These are phyloP conservation scores for Coemansia sp. DNA, from an alignment of 192 early-diverging fungal genomes.

Conservation along the genomic window DNA sequence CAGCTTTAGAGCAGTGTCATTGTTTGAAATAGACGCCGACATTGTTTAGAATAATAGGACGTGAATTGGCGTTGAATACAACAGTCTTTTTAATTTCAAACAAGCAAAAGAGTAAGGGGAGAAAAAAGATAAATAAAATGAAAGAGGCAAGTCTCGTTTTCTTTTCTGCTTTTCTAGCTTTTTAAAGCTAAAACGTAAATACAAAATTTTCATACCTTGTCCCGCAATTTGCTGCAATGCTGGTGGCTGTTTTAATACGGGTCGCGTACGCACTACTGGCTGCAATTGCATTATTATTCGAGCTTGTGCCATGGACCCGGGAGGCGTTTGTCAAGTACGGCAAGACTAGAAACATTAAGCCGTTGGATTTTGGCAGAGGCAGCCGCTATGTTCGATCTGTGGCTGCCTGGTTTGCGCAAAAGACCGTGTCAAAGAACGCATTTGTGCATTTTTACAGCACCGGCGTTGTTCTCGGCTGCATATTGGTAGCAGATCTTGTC, in stretches of 20 bases:
- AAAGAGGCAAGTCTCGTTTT: not conserved
- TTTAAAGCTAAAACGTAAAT: too few relatives aligned
- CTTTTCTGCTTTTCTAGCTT: not conserved
- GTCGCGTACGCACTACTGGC: constrained; percentile 22
- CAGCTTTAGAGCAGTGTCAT: constrained; percentile 45
- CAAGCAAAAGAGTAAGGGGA: not conserved
- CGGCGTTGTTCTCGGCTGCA: constrained; percentile 12
- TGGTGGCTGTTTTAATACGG: constrained; percentile 9
- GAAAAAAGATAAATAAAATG: not conserved
- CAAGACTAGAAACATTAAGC: constrained; percentile 18
- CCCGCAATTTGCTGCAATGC: too few relatives aligned
- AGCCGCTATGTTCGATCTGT: not conserved
- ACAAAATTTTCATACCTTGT: too few relatives aligned
- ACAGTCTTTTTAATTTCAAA: not conserved
- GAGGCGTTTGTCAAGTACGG: constrained; percentile 50
- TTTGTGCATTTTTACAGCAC: constrained; percentile 43
- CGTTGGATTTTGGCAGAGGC: not conserved
- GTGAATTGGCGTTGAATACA: not conserved
- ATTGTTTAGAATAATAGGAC: constrained; percentile 12
- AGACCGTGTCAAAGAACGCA: constrained; percentile 36
- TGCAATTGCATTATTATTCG: constrained; percentile 24
- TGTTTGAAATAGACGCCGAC: constrained; percentile 41
- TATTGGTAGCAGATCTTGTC: constrained; percentile 24
- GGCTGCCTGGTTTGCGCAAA: constrained; percentile 5
- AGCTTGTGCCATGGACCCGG: constrained; percentile 41